Evolutionary conservation across 2,329 filamentous ascomycete genomes (phyloP).

Genomic region (Aspergillus brunneoviolaceus): DNA sequence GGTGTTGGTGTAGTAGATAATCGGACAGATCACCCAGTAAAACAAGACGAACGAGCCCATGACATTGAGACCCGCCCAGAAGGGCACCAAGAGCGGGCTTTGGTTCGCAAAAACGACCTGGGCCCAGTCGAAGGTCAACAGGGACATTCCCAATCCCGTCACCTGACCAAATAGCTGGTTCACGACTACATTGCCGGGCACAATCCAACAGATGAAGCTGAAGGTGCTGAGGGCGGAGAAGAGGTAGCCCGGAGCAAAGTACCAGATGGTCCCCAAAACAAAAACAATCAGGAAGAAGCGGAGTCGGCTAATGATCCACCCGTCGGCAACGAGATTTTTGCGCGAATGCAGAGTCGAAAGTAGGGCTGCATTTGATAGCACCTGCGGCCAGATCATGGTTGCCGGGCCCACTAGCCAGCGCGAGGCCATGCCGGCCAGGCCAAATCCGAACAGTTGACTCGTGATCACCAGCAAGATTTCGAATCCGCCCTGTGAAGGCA

Average conservation of each 20-base stretch:
- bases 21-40: constrained; percentile 46
- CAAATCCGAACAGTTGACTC: constrained; percentile 64
- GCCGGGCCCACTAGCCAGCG: constrained; percentile 60
- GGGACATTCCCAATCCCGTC: constrained; percentile 65
- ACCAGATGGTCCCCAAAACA: constrained; percentile 34
- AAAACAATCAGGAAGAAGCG: constrained; percentile 40
- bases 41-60: constrained; percentile 46
- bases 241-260: constrained; percentile 60
- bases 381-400: constrained; percentile 64
- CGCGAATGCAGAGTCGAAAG: constrained; percentile 42
- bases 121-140: constrained; percentile 75
- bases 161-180: constrained; percentile 72
- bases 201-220: constrained; percentile 70
- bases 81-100: constrained; percentile 68
- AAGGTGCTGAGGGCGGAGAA: constrained; percentile 69
- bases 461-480: constrained; percentile 61
- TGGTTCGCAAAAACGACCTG: constrained; percentile 68
- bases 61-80: constrained; percentile 43
- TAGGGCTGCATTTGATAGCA: constrained; percentile 52
- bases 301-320: constrained; percentile 41
- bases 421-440: constrained; percentile 59
- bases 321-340: constrained; percentile 38
- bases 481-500: constrained; percentile 59
- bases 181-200: constrained; percentile 64
- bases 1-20: constrained; percentile 55